phyloP scores from a whole-genome alignment of 2,329 filamentous ascomycete genomes.

The Nothophaeocryptopus gaeumannii region DNA sequence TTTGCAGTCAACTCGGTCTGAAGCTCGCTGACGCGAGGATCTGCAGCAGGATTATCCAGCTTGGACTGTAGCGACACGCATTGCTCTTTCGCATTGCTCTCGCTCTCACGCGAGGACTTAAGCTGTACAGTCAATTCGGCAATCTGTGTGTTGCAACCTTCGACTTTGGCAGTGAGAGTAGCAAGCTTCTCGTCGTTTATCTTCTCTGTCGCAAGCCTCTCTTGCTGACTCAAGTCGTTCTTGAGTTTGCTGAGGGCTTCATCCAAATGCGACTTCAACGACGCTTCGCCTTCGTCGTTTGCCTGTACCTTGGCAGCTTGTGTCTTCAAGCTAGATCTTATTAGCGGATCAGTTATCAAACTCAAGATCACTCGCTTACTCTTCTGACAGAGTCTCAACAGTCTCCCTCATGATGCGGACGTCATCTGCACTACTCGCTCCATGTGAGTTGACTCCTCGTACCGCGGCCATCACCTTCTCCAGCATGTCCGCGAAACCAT shows the following conservation, averaged over 20 bases:
- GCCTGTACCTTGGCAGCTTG: too few species aligned
- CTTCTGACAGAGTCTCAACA: constrained; percentile 20
- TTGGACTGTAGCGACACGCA: constrained; percentile 6
- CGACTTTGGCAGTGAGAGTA: background rate
- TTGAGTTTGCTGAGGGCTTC: constrained; percentile 21
- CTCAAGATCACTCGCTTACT: constrained; percentile 6
- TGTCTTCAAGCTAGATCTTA: too few species aligned
- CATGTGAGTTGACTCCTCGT: constrained; percentile 19
- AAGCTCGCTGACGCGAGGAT: too few species aligned
- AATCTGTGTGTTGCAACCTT: constrained; percentile 4
- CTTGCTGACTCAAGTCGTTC: constrained; percentile 16
- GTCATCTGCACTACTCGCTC: constrained; percentile 17
- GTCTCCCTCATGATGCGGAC: constrained; percentile 21
- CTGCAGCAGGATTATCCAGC: too few species aligned
- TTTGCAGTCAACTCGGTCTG: constrained; percentile 3
- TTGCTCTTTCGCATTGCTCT: constrained; percentile 11
- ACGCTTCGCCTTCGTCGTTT: background rate
- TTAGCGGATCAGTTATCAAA: too few species aligned
- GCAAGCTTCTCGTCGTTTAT: too few species aligned
- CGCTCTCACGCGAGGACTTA: background rate
- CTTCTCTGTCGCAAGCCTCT: constrained; percentile 19
- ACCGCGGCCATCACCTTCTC: constrained; percentile 20
- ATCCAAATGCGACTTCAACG: constrained; percentile 14
- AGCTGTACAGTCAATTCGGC: constrained; percentile 9
- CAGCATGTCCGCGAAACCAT: constrained; percentile 14